Evolutionary conservation across 2,329 filamentous ascomycete genomes (phyloP), one percentile per base, ranked within the genome.

Genomic region (Cladobotryum mycophilum): DNA sequence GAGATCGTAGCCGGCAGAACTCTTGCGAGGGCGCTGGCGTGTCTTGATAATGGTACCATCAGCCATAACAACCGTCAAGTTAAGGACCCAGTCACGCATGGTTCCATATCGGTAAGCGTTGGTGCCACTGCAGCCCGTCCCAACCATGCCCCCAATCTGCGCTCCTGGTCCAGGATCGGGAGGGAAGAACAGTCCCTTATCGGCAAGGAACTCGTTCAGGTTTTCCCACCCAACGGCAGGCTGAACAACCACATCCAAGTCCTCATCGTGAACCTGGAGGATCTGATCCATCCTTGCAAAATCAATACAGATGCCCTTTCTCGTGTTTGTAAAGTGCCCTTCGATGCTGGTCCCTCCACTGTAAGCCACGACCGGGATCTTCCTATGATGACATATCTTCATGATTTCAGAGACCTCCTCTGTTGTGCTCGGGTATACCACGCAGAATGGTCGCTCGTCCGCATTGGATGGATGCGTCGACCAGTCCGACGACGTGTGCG

Each of bases 81-180:
- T 86, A 18, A 95, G 72, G 12, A 96, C 91, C 90, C 90, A 96
- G 65, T 96, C 90, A 55, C 88, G 84, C 89, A 96, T 96, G 2
- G 90, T 96, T 55, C 90, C 91, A 67, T 95, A 96, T 52, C 90
- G 80, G 72, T 95, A 95, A 14, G 90, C 85, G 66, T 96, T 96
- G 13, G 90, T 96, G 53, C 90, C 90, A 62, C 76, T 81, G 71
- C 78, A 81, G 35, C 79, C 79, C 3, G 86, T 90, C 18, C 85
- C 86, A 34, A 90, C 81, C 86, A 90, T 90, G 49, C 90, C 90
- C 51, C 90, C 90, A 60, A 96, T 96, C 84, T 89, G 89, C 54
- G 90, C 90, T 15, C 90, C 89, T 47, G 91, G 90, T 48, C 90
- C 91, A 15, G 90, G 90, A 67, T 96, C 90, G 1, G 89, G 90